Percentiles rank a stretch among this genome's conserved stretches.
Evolutionary conservation across 768 basidiomycete species (phyloP).

Genomic region (Boletus insuetus): DNA sequence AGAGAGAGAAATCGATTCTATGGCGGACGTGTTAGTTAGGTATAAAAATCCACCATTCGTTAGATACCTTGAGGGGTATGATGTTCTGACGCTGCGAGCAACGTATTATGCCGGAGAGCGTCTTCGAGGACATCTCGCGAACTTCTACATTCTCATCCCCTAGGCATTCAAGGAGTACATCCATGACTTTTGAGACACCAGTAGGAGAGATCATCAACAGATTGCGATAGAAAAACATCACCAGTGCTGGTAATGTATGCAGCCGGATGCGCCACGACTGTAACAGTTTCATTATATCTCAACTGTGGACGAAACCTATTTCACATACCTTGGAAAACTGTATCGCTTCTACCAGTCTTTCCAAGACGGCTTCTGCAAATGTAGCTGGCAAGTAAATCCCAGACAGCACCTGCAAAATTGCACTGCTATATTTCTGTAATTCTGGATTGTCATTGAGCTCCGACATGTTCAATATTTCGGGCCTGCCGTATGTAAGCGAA

Average conservation of each 20-base stretch:
- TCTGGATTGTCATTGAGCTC: constrained; percentile 86
- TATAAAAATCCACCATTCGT: neutral
- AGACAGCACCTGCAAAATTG: constrained; percentile 78
- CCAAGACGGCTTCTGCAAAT: constrained; percentile 58
- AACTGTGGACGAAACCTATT: neutral
- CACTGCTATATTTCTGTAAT: constrained; percentile 75
- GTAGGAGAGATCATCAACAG: constrained; percentile 70
- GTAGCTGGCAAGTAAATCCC: constrained; percentile 72
- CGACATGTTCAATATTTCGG: constrained; percentile 86
- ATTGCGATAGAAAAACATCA: constrained; percentile 91
- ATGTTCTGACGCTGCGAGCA: constrained; percentile 91
- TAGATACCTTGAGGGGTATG: constrained; percentile 70
- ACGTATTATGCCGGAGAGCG: constrained; percentile 80
- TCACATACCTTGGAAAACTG: constrained; percentile 69
- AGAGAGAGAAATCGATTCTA: constrained; percentile 80
- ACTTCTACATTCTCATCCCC: constrained; percentile 92
- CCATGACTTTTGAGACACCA: constrained; percentile 71
- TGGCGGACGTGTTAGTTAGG: constrained; percentile 5
- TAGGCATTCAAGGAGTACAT: constrained; percentile 79
- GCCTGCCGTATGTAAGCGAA: constrained; percentile 44
- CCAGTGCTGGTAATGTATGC: constrained; percentile 82
- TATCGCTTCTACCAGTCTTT: constrained; percentile 66
- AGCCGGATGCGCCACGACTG: constrained; percentile 91
- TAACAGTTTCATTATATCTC: constrained; percentile 8
- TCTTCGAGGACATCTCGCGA: constrained; percentile 85